These are phyloP conservation scores for Cucurbita moschata DNA, from an alignment of 306 rosid species.

Conservation along the genomic window DNA sequence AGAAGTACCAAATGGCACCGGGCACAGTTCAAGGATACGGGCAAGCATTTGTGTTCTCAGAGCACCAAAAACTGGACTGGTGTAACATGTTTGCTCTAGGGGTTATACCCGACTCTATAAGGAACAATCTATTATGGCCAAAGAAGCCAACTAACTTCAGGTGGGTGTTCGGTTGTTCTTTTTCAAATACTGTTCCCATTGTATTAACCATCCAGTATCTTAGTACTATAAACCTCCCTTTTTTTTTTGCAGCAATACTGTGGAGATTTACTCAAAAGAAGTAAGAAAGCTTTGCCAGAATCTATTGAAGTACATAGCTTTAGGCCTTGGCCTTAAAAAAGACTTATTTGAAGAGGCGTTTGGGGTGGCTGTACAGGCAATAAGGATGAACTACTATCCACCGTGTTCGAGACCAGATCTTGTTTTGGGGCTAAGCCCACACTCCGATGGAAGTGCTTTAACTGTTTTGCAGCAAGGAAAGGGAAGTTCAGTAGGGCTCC, in stretches of 20 bases:
- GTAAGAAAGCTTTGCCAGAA: slow-evolving; percentile 50
- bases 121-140: slow-evolving; percentile 79
- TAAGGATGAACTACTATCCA: slow-evolving; percentile 96
- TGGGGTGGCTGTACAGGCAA: slow-evolving; percentile 81
- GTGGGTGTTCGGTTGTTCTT: slow-evolving; percentile 16
- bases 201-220: background rate
- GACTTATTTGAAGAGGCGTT: slow-evolving; percentile 52
- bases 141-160: slow-evolving; percentile 51
- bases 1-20: slow-evolving; percentile 75
- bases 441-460: slow-evolving; percentile 96
- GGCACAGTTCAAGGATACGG: slow-evolving; percentile 95
- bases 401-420: slow-evolving; percentile 93
- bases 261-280: slow-evolving; percentile 62
- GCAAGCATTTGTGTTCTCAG: slow-evolving; percentile 92
- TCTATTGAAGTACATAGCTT: slow-evolving; percentile 49
- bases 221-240: background rate
- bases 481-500: slow-evolving; percentile 73
- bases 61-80: slow-evolving; percentile 94
- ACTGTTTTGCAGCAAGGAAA: slow-evolving; percentile 87
- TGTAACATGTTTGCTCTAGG: slow-evolving; percentile 98
- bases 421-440: slow-evolving; percentile 91
- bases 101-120: slow-evolving; percentile 42
- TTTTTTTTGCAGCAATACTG: slow-evolving; percentile 41
- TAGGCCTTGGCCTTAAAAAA: slow-evolving; percentile 43
- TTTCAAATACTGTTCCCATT: background rate